Conservation (phyloP, 2,329 filamentous ascomycete species). For the Xylaria multiplex region DNA sequence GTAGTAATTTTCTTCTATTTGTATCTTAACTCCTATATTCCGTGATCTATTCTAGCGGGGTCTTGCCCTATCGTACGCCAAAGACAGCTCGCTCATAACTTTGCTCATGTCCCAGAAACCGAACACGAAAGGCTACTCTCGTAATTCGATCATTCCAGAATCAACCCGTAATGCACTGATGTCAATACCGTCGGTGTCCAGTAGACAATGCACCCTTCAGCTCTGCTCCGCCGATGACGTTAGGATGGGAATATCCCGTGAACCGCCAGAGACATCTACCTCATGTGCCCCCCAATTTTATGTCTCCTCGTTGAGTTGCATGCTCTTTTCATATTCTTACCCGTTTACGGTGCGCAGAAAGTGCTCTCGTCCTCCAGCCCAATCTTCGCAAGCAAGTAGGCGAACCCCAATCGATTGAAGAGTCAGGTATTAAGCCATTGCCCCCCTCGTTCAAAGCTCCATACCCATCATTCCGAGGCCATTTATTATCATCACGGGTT, state of each 20-base stretch:
- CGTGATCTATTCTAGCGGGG: slow-evolving; percentile 2
- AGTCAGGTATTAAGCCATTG: too few relatives aligned
- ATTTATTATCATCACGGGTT: too few relatives aligned
- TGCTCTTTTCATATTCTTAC: neutral
- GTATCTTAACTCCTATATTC: neutral
- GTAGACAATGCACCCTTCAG: neutral
- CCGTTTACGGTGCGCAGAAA: neutral
- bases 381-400: neutral
- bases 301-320: neutral
- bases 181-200: neutral
- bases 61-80: neutral
- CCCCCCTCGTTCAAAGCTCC: neutral
- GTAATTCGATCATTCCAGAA: neutral
- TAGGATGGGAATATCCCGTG: neutral
- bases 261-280: neutral
- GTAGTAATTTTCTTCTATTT: neutral
- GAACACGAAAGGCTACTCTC: neutral
- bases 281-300: neutral
- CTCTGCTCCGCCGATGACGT: neutral
- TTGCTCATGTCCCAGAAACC: neutral
- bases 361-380: neutral
- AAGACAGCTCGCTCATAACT: neutral
- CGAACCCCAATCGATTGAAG: neutral
- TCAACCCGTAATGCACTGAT: neutral
- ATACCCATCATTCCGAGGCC: neutral